Conservation (phyloP, 208 protist species). For the Naegleria fowleri region DNA sequence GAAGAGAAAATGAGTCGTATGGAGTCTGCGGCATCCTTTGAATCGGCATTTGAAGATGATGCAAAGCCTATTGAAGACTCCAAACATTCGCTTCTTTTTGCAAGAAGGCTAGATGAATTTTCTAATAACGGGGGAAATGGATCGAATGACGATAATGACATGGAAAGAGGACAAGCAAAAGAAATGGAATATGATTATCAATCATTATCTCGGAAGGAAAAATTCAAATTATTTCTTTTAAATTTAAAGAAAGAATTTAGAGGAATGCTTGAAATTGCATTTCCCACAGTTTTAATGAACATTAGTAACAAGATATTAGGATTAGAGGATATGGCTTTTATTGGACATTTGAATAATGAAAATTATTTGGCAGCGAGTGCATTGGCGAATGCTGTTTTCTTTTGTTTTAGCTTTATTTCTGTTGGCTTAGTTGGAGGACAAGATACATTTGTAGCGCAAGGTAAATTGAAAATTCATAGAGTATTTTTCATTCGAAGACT, state of each 20-base stretch:
- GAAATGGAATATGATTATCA: neutral
- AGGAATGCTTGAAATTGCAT: neutral
- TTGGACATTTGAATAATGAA: neutral
- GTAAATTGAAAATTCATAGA: neutral
- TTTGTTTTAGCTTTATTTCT: neutral
- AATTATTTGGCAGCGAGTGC: neutral
- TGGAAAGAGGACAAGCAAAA: too few species aligned
- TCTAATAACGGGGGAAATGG: too few species aligned
- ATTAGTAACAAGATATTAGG: neutral
- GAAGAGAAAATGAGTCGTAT: too few species aligned
- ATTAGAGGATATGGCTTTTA: conserved; percentile 18
- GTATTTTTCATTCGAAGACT: too few species aligned
- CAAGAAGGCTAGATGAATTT: too few species aligned
- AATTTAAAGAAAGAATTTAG: neutral
- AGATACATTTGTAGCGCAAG: neutral
- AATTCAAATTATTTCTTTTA: neutral
- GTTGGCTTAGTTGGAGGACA: neutral
- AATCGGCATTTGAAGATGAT: too few species aligned
- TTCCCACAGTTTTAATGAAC: neutral
- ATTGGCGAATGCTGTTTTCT: neutral
- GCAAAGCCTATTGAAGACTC: too few species aligned
- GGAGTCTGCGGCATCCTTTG: too few species aligned
- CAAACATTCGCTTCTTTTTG: too few species aligned
- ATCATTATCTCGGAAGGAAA: neutral
- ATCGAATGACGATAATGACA: too few species aligned